Conservation (phyloP, 2,329 filamentous ascomycete species). For the Elsinoe arachidis region DNA sequence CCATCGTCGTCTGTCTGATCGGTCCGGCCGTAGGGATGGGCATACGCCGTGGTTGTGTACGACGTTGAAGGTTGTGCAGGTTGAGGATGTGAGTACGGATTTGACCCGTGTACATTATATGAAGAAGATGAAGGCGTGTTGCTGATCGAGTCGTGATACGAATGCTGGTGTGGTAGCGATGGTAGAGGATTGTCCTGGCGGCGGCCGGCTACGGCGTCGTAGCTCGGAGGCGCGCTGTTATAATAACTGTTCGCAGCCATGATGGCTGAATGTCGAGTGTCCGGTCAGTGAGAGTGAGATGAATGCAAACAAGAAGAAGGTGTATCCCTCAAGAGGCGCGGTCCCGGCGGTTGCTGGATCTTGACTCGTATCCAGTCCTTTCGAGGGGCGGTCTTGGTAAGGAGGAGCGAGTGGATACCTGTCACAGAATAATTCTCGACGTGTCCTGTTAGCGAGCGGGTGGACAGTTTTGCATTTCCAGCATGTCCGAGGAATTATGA, state of each 20-base stretch:
- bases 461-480: slow-evolving; percentile 1
- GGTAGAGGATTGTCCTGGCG: slow-evolving; percentile 35
- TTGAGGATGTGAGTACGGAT: slow-evolving; percentile 24
- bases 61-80: slow-evolving; percentile 20
- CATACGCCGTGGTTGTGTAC: slow-evolving; percentile 26
- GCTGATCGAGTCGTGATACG: slow-evolving; percentile 7
- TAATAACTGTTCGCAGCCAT: slow-evolving; percentile 56
- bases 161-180: slow-evolving; percentile 16
- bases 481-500: background rate
- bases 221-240: slow-evolving; percentile 37
- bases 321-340: background rate
- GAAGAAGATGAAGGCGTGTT: slow-evolving; percentile 16
- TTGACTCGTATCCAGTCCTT: background rate
- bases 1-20: slow-evolving; percentile 43
- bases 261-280: slow-evolving; percentile 11
- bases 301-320: background rate
- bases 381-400: background rate
- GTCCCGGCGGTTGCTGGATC: slow-evolving; percentile 4
- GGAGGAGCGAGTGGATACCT: slow-evolving; percentile 4
- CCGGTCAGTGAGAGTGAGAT: background rate
- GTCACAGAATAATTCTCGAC: slow-evolving; percentile 5
- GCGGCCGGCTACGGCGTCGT: slow-evolving; percentile 32
- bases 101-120: slow-evolving; percentile 22
- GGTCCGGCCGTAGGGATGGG: slow-evolving; percentile 21
- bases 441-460: slow-evolving; percentile 8